A percentile compares a stretch with the other conserved stretches of the same genome.
Conservation (phyloP, 1,139 yeast genomes). For the Kluyveromyces marxianus region DNA sequence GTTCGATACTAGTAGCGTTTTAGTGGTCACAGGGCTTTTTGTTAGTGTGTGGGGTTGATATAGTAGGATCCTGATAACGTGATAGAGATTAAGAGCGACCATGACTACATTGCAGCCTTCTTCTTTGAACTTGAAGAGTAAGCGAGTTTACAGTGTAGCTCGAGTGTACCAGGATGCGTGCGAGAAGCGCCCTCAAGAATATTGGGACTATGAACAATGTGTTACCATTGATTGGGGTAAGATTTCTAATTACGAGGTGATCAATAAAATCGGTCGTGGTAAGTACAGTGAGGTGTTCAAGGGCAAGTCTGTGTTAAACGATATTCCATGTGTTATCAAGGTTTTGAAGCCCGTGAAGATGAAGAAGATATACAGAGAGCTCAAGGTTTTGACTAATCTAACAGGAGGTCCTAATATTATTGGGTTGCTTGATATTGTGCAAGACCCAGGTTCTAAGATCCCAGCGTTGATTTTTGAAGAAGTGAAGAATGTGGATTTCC, state of each 20-base stretch:
- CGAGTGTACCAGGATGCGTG: constrained; percentile 65
- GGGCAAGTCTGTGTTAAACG: constrained; percentile 41
- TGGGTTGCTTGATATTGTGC: constrained; percentile 64
- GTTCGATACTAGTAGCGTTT: no score
- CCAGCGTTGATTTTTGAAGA: constrained; percentile 72
- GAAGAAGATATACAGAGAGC: constrained; percentile 72
- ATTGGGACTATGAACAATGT: constrained; percentile 72
- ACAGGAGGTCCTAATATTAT: constrained; percentile 71
- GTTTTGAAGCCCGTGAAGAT: constrained; percentile 74
- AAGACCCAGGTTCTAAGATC: constrained; percentile 63
- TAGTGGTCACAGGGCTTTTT: no score
- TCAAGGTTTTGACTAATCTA: constrained; percentile 65
- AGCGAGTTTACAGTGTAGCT: constrained; percentile 37
- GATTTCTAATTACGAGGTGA: constrained; percentile 60
- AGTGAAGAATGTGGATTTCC: constrained; percentile 63
- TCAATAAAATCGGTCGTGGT: constrained; percentile 68
- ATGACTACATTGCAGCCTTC: constrained; percentile 31
- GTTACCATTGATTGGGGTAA: constrained; percentile 64
- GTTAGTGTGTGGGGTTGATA: no score
- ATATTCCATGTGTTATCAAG: constrained; percentile 59
- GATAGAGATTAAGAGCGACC: not conserved
- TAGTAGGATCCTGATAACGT: no score
- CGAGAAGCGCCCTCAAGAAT: constrained; percentile 52
- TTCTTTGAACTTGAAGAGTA: constrained; percentile 32
- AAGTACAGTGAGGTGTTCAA: constrained; percentile 73